A percentile compares a stretch with the other conserved stretches of the same genome.
Conservation (phyloP, 805 yeast genomes). For the Myxozyma kluyveri region DNA sequence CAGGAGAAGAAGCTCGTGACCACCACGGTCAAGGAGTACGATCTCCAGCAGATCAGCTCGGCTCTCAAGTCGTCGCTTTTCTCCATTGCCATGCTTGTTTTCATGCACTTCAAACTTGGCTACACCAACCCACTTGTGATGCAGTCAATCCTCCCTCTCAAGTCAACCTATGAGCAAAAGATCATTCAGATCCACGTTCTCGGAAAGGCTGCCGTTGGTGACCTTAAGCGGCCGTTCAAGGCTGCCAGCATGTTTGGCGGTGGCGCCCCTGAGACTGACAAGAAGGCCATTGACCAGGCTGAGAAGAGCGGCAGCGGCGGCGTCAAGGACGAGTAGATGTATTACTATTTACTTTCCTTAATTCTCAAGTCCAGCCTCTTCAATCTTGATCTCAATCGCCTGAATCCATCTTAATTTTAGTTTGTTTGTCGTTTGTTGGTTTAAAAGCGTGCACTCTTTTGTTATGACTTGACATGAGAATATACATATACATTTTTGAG, state of each 20-base stretch:
- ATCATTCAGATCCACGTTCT: slow-evolving; percentile 87
- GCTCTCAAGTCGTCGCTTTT: slow-evolving; percentile 75
- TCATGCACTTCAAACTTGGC: slow-evolving; percentile 97
- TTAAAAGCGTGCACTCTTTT: background rate
- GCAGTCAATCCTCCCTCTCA: slow-evolving; percentile 89
- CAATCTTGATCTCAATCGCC: too few species aligned
- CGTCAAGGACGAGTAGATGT: slow-evolving; percentile 72
- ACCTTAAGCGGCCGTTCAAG: slow-evolving; percentile 95
- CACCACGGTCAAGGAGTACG: slow-evolving; percentile 93
- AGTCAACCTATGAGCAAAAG: slow-evolving; percentile 85
- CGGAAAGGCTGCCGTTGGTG: slow-evolving; percentile 79
- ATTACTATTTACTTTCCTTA: too few species aligned
- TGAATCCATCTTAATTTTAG: too few species aligned
- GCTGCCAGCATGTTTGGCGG: slow-evolving; percentile 51
- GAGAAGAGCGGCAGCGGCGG: slow-evolving; percentile 80
- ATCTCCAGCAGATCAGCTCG: slow-evolving; percentile 75
- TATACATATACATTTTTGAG: background rate
- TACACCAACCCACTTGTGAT: slow-evolving; percentile 95
- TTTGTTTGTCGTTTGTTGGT: background rate
- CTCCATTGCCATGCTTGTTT: slow-evolving; percentile 92
- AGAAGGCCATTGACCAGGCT: slow-evolving; percentile 78
- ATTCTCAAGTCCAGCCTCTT: too few species aligned
- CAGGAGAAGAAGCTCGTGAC: slow-evolving; percentile 71
- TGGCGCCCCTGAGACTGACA: slow-evolving; percentile 70
- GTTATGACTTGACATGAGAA: background rate